These are phyloP conservation scores for Salvia rosmarinus DNA, from an alignment of 257 asterid genomes.

Conservation along the genomic window DNA sequence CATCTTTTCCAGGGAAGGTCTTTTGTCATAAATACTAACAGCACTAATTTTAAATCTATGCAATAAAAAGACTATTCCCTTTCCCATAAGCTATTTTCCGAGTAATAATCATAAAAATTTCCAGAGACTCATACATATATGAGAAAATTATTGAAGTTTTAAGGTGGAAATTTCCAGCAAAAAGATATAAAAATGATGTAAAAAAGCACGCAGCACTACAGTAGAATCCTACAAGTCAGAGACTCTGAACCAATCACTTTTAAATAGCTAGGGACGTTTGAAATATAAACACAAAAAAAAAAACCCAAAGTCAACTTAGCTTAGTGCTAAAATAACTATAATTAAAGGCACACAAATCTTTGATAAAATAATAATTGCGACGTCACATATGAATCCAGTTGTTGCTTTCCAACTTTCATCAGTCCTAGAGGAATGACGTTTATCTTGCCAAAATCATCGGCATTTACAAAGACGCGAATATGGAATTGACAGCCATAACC, in stretches of 20 bases:
- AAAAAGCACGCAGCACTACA: conserved; percentile 15
- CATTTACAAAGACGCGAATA: conserved; percentile 5
- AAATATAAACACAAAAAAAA: conserved; percentile 19
- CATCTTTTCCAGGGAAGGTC: not conserved
- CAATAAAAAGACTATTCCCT: not conserved
- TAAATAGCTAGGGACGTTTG: conserved; percentile 2
- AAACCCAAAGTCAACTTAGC: conserved; percentile 38
- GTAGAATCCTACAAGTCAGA: conserved; percentile 6
- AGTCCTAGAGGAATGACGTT: conserved; percentile 29
- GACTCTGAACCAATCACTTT: conserved; percentile 5
- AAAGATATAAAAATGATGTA: conserved; percentile 13
- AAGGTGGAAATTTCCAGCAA: conserved; percentile 10
- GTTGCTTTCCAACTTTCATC: conserved; percentile 35
- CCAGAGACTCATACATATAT: not conserved
- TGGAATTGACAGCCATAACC: conserved; percentile 23
- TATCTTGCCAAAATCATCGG: conserved; percentile 42
- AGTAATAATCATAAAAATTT: not conserved
- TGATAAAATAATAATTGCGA: not conserved
- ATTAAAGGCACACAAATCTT: not conserved
- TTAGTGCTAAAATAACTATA: not conserved
- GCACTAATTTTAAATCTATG: not conserved
- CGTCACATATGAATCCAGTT: conserved; percentile 8
- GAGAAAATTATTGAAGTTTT: not conserved
- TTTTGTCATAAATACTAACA: not conserved
- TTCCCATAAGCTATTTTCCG: not conserved